A percentile compares a stretch with the other conserved stretches of the same genome.
phyloP scores from a whole-genome alignment of 1,284 basidiomycete genomes.

The Cryptococcus depauperatus region DNA sequence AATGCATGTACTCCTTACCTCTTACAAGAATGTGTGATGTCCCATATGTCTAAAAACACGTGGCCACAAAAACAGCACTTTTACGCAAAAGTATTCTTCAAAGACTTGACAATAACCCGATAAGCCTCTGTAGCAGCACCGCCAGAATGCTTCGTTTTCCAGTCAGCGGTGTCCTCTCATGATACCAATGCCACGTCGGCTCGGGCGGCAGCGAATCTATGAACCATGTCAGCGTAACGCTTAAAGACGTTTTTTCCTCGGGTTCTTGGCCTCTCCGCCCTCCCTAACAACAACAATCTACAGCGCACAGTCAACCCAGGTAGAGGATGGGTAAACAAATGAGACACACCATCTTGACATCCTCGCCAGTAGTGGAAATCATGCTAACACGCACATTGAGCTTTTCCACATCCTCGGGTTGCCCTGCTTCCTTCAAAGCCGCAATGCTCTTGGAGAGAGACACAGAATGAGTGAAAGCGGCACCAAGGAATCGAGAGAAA shows the following conservation, averaged over 20 bases:
- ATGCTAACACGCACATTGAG: conserved; percentile 43
- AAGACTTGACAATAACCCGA: conserved; percentile 20
- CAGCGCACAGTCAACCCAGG: not conserved
- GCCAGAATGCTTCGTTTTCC: conserved; percentile 15
- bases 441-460: conserved; percentile 33
- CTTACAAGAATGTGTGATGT: no score
- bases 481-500: conserved; percentile 34
- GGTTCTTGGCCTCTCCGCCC: conserved; percentile 35
- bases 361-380: conserved; percentile 47
- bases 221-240: conserved; percentile 38
- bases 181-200: conserved; percentile 28
- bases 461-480: conserved; percentile 28
- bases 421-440: conserved; percentile 36
- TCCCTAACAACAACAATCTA: conserved; percentile 34
- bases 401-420: conserved; percentile 38
- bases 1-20: not conserved
- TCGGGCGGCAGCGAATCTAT: conserved; percentile 47
- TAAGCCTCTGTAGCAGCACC: conserved; percentile 23
- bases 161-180: not conserved
- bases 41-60: no score
- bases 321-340: not conserved
- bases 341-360: conserved; percentile 34
- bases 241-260: conserved; percentile 43
- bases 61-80: no score
- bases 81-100: no score